Evolutionary conservation across 2,329 filamentous ascomycete genomes (phyloP), one percentile per base, ranked within the genome.

Genomic region (Elsinoe perseae): DNA sequence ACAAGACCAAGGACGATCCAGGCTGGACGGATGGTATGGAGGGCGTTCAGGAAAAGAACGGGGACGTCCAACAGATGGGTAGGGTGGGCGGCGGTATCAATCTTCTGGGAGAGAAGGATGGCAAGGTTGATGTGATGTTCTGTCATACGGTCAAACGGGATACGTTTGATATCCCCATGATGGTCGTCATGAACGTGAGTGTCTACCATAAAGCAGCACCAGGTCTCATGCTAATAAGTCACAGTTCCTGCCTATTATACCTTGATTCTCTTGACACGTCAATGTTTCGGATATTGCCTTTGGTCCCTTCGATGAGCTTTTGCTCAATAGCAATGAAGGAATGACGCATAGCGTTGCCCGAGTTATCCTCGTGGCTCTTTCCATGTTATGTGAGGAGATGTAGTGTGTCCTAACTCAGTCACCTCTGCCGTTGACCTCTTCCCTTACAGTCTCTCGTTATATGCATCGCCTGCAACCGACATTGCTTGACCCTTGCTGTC

Each of bases 161-260:
- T 71, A 89, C 93, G 38, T 97, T 97, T 74, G 92, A 97, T 74
- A 95, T 97, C 71, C 93, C 93, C 20, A 95, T 96, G 89, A 79
- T 97, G 75, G 95, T 97, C 71, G 88, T 96, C 67, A 92, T 97
- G 77, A 96, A 96, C 75, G 93, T 96, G 71, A 85, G 91, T 85
- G 7, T 55, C 9, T 28, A 6, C 2, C 23, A 12, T 50, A 18
- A 12, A 2, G 3, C 10, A 20, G 12, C 7, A 20, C 2, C 10
- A 5, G 28, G 18, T 12, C 40, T 12, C 20, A 42, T 23, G 43
- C 58, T 36, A 6, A 36, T 12, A 2, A 16, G 14, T 9, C 54
- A 5, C 21, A 60, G 58, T 58, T 60, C 43, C 56, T 60, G 25
- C 58, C 58, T 2, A 60, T 58, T 32, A 60, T 60, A 6, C 53